These are phyloP conservation scores for Vitellaria paradoxa DNA, from an alignment of 179 eudicot species.

Conservation along the genomic window DNA sequence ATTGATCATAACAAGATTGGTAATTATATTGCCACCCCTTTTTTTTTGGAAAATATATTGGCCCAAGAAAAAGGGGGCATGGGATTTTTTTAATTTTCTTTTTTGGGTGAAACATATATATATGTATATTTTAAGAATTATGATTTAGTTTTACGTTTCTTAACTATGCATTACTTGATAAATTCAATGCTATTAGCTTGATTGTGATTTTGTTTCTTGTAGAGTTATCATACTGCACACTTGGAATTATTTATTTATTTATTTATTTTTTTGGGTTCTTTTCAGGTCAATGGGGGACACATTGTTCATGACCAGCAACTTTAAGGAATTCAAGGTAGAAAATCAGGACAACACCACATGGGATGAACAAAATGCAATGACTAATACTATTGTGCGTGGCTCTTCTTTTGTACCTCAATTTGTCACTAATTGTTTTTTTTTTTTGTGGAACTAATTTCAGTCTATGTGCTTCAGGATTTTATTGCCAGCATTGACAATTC, in stretches of 20 bases:
- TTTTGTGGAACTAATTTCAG: constrained; percentile 12
- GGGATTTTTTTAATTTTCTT: too few relatives aligned
- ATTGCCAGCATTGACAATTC: constrained; percentile 59
- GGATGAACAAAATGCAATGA: constrained; percentile 71
- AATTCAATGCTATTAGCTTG: background rate
- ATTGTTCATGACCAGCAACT: constrained; percentile 61
- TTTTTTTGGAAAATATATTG: too few relatives aligned
- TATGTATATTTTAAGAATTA: background rate
- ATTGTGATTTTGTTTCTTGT: background rate
- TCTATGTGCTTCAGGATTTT: constrained; percentile 53
- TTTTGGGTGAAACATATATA: background rate
- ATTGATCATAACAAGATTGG: too few relatives aligned
- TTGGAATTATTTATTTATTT: background rate
- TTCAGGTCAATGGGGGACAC: constrained; percentile 94
- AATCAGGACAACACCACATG: constrained; percentile 52
- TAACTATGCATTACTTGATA: background rate
- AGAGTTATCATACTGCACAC: background rate
- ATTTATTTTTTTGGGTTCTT: background rate
- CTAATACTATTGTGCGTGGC: constrained; percentile 68
- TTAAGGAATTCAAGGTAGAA: constrained; percentile 78
- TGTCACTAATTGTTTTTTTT: constrained; percentile 5
- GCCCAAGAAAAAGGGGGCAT: too few relatives aligned
- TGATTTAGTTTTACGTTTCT: background rate
- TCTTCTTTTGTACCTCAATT: constrained; percentile 10
- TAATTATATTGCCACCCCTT: too few relatives aligned